Evolutionary conservation across 345 rosid species (phyloP), one percentile per base, ranked within the genome.

Genomic region (Arabis alpina): DNA sequence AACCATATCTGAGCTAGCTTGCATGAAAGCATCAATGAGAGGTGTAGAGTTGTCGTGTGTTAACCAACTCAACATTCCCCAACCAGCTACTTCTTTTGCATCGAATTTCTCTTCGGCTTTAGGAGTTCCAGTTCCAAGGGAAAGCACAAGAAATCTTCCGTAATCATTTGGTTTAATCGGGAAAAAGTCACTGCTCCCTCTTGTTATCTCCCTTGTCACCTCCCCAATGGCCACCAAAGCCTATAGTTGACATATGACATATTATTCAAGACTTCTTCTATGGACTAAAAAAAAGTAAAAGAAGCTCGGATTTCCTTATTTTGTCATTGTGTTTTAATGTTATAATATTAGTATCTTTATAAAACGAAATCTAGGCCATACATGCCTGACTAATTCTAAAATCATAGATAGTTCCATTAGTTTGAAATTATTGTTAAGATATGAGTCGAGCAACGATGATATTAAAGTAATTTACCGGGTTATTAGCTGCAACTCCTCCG

Each of bases 401-500:
- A 12, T 37, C 14, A 57, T 57, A 19, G 15, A 11, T 15, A 16
- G 10, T 15, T 36, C 14, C 2, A 14, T 5, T 55, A 9, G 4
- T 4, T 51, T 24, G 3, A 23, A 5, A 9, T 19, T 24, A 24
- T 9, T 51, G 4, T 52, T 40, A 32, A 7, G 49, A 14, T 23
- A 56, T 25, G 56, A 13, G 55, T 56, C 55, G 3, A 32, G 3
- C 8, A 32, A 34, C 13, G 25, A 36, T 48, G 5, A n/a, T 5
- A 0, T 56, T 25, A 10, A 5, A 68, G 8, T n/a, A 27, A 45
- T 10, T 61, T 80, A 83, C 91, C 68, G 87, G 94, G 66, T 88
- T 86, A 58, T 88, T 88, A 15, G 96, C 97, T 5, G 93, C 96
- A 10, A 91, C 81, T 41, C 97, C 93, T 0, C 93, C 93, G 16